Evolutionary conservation across 495 filamentous ascomycete species (phyloP).

Genomic region (Penicillium tannophilum): DNA sequence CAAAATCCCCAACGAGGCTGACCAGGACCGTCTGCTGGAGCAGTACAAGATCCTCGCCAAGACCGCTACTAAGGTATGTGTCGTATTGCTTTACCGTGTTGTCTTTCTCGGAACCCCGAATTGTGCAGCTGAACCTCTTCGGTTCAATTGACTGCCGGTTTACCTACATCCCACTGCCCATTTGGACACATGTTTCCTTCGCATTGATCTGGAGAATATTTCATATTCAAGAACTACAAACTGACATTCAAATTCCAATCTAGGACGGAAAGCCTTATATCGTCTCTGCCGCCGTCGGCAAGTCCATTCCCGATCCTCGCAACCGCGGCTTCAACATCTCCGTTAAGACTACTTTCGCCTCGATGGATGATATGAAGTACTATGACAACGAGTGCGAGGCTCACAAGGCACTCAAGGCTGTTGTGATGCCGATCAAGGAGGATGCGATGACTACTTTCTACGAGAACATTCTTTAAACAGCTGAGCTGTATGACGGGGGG

Average conservation of each 20-base stretch:
- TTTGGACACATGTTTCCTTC: not conserved
- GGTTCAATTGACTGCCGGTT: not conserved
- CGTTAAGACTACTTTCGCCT: constrained; percentile 60
- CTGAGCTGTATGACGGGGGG: not conserved
- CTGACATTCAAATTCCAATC: not conserved
- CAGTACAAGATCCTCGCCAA: constrained; percentile 53
- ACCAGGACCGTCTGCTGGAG: constrained; percentile 45
- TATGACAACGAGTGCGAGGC: constrained; percentile 67
- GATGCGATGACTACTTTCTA: constrained; percentile 54
- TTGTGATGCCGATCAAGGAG: constrained; percentile 34
- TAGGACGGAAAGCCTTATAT: constrained; percentile 73
- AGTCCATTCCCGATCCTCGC: constrained; percentile 53
- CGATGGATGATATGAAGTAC: constrained; percentile 67
- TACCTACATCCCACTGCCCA: not conserved
- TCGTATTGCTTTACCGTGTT: not conserved
- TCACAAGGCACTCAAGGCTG: constrained; percentile 61
- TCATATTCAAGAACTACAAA: not conserved
- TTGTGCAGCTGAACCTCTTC: not conserved
- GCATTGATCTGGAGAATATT: not conserved
- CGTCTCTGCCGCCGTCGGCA: constrained; percentile 45
- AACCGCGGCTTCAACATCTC: constrained; percentile 66
- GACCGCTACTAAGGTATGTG: constrained; percentile 52
- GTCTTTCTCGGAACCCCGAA: not conserved
- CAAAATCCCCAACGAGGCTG: constrained; percentile 56
- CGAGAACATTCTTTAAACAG: constrained; percentile 41